Conservation (phyloP, 2,329 filamentous ascomycete species). For the Septoria petroselini region DNA sequence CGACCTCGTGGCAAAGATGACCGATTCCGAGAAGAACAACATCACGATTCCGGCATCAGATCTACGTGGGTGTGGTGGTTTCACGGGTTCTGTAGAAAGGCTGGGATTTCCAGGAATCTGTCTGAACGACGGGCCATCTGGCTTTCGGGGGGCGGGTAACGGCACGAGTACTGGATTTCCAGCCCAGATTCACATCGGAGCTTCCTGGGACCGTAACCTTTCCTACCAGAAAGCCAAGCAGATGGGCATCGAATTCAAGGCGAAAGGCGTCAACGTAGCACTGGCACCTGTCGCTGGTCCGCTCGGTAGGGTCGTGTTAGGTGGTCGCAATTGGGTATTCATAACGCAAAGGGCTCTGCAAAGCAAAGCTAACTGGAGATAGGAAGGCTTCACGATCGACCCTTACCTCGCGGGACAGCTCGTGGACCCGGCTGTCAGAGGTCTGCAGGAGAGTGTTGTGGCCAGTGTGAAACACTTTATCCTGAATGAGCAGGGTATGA, state of each 20-base stretch:
- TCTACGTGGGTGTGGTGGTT: conserved; percentile 49
- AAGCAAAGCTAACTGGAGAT: not conserved
- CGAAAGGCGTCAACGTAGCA: conserved; percentile 34
- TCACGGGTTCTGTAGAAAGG: conserved; percentile 45
- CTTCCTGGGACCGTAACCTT: conserved; percentile 40
- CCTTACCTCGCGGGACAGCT: conserved; percentile 39
- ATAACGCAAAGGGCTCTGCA: conserved; percentile 13
- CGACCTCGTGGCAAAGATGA: conserved; percentile 41
- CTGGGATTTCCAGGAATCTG: conserved; percentile 44
- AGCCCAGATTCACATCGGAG: conserved; percentile 38
- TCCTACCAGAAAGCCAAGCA: conserved; percentile 34
- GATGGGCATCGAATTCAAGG: conserved; percentile 36
- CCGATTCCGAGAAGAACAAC: conserved; percentile 41
- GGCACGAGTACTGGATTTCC: conserved; percentile 40
- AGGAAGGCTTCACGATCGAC: conserved; percentile 61
- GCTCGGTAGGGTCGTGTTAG: conserved; percentile 33
- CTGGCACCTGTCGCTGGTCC: conserved; percentile 35
- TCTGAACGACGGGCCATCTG: conserved; percentile 41
- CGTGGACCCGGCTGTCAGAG: conserved; percentile 27
- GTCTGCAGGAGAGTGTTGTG: conserved; percentile 40
- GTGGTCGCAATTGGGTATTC: conserved; percentile 36
- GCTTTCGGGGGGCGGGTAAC: conserved; percentile 55
- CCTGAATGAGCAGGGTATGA: conserved; percentile 29
- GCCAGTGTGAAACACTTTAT: conserved; percentile 35
- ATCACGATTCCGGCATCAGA: conserved; percentile 36